phyloP scores from a whole-genome alignment of 1,284 basidiomycete species.

The Ceratobasidium sp. region DNA sequence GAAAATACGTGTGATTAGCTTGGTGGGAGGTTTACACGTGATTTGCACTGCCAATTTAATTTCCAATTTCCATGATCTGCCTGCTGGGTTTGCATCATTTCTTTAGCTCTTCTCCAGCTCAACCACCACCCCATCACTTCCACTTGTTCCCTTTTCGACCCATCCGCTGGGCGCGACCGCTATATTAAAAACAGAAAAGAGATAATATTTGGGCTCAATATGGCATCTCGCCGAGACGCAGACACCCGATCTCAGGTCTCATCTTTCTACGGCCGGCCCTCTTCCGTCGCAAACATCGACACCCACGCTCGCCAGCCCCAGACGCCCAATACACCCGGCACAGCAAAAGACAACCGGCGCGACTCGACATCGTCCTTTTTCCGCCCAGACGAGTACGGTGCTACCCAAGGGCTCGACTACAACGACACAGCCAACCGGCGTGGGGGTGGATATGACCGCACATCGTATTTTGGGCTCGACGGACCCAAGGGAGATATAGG shows the following conservation, averaged over 20 bases:
- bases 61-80: not conserved
- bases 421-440: slow-evolving; percentile 39
- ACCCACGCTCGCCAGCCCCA: slow-evolving; percentile 17
- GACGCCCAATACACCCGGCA: not conserved
- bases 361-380: slow-evolving; percentile 42
- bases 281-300: slow-evolving; percentile 34
- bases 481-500: slow-evolving; percentile 46
- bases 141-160: not conserved
- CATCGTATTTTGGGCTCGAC: slow-evolving; percentile 41
- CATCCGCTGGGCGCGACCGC: not conserved
- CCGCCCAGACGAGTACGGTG: slow-evolving; percentile 42
- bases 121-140: slow-evolving; percentile 10
- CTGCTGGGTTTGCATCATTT: slow-evolving; percentile 24
- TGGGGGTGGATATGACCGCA: slow-evolving; percentile 40
- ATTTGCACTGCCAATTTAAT: slow-evolving; percentile 12
- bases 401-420: slow-evolving; percentile 18
- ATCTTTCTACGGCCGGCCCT: slow-evolving; percentile 42
- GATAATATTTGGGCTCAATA: not conserved
- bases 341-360: slow-evolving; percentile 22
- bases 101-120: slow-evolving; percentile 18
- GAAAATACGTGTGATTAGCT: slow-evolving; percentile 38
- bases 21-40: slow-evolving; percentile 32
- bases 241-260: slow-evolving; percentile 34
- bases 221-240: slow-evolving; percentile 30
- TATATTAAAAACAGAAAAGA: not conserved